phyloP scores from a whole-genome alignment of 1,139 yeast species.

The Blastobotrys illinoisensis region DNA sequence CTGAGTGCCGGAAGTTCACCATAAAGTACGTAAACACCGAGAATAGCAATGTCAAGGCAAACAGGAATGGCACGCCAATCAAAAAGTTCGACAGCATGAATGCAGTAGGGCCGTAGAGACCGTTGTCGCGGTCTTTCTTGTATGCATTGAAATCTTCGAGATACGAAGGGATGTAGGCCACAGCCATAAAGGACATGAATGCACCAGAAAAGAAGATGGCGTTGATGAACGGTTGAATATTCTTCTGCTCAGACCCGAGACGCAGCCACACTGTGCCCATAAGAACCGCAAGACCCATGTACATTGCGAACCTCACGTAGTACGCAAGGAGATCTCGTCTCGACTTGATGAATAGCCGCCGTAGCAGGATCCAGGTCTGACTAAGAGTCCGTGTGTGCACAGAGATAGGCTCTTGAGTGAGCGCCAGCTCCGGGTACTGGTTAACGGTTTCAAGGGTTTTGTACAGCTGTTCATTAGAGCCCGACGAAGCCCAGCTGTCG shows the following conservation, averaged over 20 bases:
- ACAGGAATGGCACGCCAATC: conserved; percentile 39
- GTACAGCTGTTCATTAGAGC: not conserved
- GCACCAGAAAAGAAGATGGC: conserved; percentile 43
- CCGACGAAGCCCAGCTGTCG: not conserved
- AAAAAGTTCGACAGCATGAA: conserved; percentile 36
- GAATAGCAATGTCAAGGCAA: conserved; percentile 34
- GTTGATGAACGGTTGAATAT: conserved; percentile 38
- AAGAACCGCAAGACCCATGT: conserved; percentile 37
- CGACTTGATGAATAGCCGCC: conserved; percentile 33
- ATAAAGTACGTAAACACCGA: conserved; percentile 36
- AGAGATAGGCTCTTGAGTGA: not conserved
- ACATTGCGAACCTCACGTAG: conserved; percentile 38
- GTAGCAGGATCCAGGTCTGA: conserved; percentile 21
- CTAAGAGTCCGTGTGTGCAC: not conserved
- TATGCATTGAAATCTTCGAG: conserved; percentile 36
- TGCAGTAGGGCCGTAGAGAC: conserved; percentile 38
- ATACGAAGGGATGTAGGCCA: conserved; percentile 41
- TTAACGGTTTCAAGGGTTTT: not conserved
- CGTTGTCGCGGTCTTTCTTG: conserved; percentile 35
- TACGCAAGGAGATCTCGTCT: conserved; percentile 37
- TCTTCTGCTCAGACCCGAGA: conserved; percentile 29
- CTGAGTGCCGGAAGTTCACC: conserved; percentile 32
- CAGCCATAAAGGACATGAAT: conserved; percentile 43
- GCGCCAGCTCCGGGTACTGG: not conserved
- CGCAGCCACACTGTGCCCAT: conserved; percentile 44